Conservation (phyloP, 2,329 filamentous ascomycete species). For the Exutisphaerella laricina region DNA sequence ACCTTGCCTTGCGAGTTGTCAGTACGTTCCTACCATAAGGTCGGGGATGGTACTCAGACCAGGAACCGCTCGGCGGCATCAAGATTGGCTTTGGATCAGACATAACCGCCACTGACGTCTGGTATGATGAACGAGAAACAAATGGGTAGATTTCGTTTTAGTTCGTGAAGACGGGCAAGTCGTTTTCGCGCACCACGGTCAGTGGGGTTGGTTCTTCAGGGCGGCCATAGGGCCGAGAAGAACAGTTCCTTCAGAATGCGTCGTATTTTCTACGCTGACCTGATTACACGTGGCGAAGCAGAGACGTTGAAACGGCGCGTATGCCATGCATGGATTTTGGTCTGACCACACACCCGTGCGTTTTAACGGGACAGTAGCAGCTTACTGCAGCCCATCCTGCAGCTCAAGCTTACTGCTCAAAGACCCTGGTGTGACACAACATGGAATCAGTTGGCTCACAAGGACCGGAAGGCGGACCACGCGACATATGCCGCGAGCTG, state of each 20-base stretch:
- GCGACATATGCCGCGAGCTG: neutral
- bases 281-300: neutral
- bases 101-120: neutral
- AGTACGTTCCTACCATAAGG: neutral
- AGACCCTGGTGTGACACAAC: neutral
- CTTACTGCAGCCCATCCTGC: neutral
- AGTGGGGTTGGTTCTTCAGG: no score
- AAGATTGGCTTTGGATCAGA: neutral
- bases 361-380: neutral
- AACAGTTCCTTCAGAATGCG: neutral
- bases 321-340: neutral
- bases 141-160: neutral
- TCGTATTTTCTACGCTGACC: neutral
- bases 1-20: conserved; percentile 29
- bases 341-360: neutral
- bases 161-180: neutral
- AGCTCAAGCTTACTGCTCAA: neutral
- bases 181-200: neutral
- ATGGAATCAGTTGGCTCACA: neutral
- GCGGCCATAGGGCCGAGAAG: conserved; percentile 1
- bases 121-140: neutral
- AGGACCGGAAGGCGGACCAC: neutral
- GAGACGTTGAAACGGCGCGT: neutral
- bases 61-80: conserved; percentile 2
- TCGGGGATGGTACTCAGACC: neutral